Percentiles rank a stretch among this genome's conserved stretches.
These are phyloP conservation scores for Blastocystis sp. DNA, from an alignment of 352 stramenopile species.

Conservation along the genomic window DNA sequence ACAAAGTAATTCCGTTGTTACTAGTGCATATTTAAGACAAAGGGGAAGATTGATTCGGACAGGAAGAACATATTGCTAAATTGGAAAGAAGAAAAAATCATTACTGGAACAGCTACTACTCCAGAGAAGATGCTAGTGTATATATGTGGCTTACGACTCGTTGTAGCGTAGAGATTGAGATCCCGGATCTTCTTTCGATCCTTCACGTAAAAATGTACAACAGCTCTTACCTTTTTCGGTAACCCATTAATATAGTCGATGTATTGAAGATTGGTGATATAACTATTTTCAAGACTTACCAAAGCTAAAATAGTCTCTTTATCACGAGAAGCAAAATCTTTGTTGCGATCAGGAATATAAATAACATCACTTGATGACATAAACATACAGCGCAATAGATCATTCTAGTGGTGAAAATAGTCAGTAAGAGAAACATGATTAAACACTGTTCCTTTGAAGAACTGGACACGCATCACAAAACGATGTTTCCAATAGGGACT, in stretches of 20 bases:
- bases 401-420: not conserved
- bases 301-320: conserved; percentile 38
- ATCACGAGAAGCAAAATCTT: not conserved
- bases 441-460: conserved; percentile 38
- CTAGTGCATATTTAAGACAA: conserved; percentile 6
- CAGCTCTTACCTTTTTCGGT: not conserved
- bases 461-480: conserved; percentile 50
- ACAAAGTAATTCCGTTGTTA: conserved; percentile 28
- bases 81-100: not conserved
- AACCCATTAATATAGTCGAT: not conserved
- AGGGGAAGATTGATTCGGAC: conserved; percentile 12
- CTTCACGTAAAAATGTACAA: not conserved
- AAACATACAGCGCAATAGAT: conserved; percentile 30
- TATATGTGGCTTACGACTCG: not conserved
- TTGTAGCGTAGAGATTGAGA: not conserved
- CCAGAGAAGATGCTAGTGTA: conserved; percentile 10
- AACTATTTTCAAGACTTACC: conserved; percentile 20
- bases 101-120: not conserved
- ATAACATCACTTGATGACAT: conserved; percentile 39
- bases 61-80: not conserved
- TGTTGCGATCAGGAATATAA: conserved; percentile 6
- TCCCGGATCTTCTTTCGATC: conserved; percentile 13
- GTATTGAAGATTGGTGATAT: conserved; percentile 33
- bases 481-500: conserved; percentile 41
- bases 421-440: not conserved